These are phyloP conservation scores for Colletotrichum phormii DNA, from an alignment of 2,329 filamentous ascomycete species.

Conservation along the genomic window DNA sequence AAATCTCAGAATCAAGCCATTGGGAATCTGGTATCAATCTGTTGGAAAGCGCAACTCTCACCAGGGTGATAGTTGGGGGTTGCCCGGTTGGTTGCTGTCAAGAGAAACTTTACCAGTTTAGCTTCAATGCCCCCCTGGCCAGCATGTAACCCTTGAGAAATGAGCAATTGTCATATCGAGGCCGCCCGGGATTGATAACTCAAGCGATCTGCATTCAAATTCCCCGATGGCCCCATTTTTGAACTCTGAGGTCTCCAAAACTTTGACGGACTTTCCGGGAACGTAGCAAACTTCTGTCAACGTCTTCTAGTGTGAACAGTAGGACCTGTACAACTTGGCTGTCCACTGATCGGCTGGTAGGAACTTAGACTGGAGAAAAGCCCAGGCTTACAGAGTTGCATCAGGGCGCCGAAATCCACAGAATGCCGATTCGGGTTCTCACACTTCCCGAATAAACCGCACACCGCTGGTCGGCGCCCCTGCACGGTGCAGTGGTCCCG, in stretches of 20 bases:
- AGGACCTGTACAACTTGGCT: background rate
- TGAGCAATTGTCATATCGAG: background rate
- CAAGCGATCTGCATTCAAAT: conserved; percentile 19
- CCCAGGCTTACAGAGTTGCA: background rate
- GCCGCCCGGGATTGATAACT: background rate
- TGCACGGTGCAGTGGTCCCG: conserved; percentile 7
- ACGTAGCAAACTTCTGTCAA: background rate
- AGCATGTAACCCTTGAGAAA: background rate
- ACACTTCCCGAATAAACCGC: background rate
- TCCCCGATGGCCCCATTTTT: conserved; percentile 18
- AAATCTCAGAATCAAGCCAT: too few species aligned
- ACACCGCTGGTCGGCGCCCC: conserved; percentile 5
- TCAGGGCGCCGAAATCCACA: background rate
- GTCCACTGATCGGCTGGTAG: conserved; percentile 10
- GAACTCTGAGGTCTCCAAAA: background rate
- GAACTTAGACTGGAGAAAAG: background rate
- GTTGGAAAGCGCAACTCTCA: background rate
- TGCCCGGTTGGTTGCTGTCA: background rate
- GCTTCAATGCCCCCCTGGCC: background rate
- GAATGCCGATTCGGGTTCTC: too few species aligned
- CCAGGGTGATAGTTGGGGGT: too few species aligned
- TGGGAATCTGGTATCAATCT: background rate
- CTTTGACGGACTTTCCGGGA: conserved; percentile 7
- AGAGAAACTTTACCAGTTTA: background rate
- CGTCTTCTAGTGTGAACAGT: background rate